These are phyloP conservation scores for Cercospora zeae-maydis DNA, from an alignment of 2,329 filamentous ascomycete species.

Conservation along the genomic window DNA sequence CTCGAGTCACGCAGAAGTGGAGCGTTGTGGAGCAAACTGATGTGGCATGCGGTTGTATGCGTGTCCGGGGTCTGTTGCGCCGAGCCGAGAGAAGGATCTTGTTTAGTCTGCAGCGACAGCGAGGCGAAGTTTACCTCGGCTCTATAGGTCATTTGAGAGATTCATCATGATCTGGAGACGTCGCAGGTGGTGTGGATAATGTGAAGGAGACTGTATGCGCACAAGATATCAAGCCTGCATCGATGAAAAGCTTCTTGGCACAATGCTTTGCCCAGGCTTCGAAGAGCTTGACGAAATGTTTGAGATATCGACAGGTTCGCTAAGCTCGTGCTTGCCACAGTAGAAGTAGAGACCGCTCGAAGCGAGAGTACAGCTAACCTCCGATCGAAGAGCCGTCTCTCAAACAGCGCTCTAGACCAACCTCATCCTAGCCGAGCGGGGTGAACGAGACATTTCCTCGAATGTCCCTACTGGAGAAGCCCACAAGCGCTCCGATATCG, in stretches of 20 bases:
- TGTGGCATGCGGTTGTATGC: not conserved
- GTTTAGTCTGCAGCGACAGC: not conserved
- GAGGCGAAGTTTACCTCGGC: not conserved
- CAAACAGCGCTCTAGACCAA: not conserved
- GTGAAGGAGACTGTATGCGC: too few relatives aligned
- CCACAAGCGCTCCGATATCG: slow-evolving; percentile 23
- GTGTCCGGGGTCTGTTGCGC: not conserved
- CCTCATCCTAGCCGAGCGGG: slow-evolving; percentile 10
- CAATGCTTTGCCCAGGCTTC: not conserved
- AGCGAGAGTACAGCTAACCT: not conserved
- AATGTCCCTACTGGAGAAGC: slow-evolving; percentile 30
- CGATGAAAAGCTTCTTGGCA: not conserved
- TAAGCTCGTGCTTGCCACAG: not conserved
- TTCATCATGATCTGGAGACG: too few relatives aligned
- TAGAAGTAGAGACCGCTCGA: not conserved
- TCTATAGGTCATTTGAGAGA: not conserved
- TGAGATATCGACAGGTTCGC: not conserved
- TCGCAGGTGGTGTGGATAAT: too few relatives aligned
- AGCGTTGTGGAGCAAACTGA: not conserved
- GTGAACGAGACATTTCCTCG: slow-evolving; percentile 16
- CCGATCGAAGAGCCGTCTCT: not conserved
- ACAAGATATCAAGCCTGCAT: not conserved
- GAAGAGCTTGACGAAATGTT: not conserved
- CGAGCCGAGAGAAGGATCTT: not conserved
- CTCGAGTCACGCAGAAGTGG: not conserved